These are phyloP conservation scores for Penicillium sclerotigenum DNA, from an alignment of 2,329 filamentous ascomycete genomes.

Conservation along the genomic window DNA sequence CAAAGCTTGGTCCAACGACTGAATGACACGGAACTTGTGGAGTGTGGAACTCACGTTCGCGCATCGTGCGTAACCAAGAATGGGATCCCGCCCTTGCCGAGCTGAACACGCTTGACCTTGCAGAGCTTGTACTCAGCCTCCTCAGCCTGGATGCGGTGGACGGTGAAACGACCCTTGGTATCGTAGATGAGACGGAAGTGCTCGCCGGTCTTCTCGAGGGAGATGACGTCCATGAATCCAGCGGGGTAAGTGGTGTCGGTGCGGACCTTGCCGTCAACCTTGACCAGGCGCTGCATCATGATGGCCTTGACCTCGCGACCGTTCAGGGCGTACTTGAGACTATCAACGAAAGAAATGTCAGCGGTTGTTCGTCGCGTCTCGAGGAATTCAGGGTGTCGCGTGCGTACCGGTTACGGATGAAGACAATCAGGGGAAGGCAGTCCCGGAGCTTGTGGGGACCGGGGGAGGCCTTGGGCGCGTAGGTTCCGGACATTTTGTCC, in stretches of 20 bases:
- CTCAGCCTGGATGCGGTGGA: slow-evolving; percentile 98
- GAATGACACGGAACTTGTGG: slow-evolving; percentile 82
- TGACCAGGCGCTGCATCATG: slow-evolving; percentile 99
- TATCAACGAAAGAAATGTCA: slow-evolving; percentile 48
- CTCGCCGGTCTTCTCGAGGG: slow-evolving; percentile 99
- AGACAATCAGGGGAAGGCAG: slow-evolving; percentile 98
- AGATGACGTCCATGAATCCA: slow-evolving; percentile 99
- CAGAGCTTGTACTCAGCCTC: slow-evolving; percentile 99
- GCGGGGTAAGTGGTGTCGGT: slow-evolving; percentile 97
- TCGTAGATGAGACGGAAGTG: slow-evolving; percentile 99
- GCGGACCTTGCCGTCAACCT: slow-evolving; percentile 99
- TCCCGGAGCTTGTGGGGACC: slow-evolving; percentile 99
- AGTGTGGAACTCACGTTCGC: slow-evolving; percentile 88
- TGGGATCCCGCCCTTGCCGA: slow-evolving; percentile 99
- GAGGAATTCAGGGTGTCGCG: slow-evolving; percentile 2
- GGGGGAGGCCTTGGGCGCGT: slow-evolving; percentile 64
- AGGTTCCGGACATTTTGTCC: slow-evolving; percentile 97
- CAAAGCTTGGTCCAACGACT: slow-evolving; percentile 99
- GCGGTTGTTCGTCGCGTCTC: not conserved
- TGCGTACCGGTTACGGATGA: slow-evolving; percentile 72
- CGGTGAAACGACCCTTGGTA: slow-evolving; percentile 99
- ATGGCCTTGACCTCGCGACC: slow-evolving; percentile 95
- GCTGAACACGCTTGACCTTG: slow-evolving; percentile 99
- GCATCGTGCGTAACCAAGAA: slow-evolving; percentile 99
- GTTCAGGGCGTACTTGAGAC: slow-evolving; percentile 99